Conservation (phyloP, 768 basidiomycete genomes). For the Xerocomus brunneocitrinus region DNA sequence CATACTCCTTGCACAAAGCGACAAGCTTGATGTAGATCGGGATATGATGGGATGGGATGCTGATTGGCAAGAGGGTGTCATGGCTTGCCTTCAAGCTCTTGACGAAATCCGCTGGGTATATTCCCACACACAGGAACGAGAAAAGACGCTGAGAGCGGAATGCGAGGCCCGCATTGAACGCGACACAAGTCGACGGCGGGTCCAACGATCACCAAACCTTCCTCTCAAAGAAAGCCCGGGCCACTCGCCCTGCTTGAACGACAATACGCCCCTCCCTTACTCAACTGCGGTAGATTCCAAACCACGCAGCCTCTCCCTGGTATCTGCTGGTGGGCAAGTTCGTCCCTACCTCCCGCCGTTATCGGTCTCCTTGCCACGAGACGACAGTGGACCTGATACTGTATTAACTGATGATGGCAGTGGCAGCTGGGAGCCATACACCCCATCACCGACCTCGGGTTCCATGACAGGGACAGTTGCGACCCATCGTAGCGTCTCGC, state of each 20-base stretch:
- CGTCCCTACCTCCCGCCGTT: constrained; percentile 49
- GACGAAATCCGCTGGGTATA: constrained; percentile 79
- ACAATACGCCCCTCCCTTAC: constrained; percentile 17
- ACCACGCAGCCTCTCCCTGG: constrained; percentile 25
- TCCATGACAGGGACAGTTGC: constrained; percentile 45
- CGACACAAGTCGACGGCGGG: constrained; percentile 28
- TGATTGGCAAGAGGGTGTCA: constrained; percentile 32
- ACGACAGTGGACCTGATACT: constrained; percentile 52
- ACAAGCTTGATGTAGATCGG: constrained; percentile 28
- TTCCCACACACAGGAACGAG: constrained; percentile 69
- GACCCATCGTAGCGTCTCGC: constrained; percentile 37
- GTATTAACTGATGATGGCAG: constrained; percentile 45
- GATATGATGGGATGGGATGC: constrained; percentile 22
- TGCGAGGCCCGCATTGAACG: constrained; percentile 39
- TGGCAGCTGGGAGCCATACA: constrained; percentile 58
- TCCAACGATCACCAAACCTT: constrained; percentile 19
- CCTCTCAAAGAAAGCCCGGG: constrained; percentile 26
- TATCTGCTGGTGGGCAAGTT: constrained; percentile 34
- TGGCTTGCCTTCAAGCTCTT: constrained; percentile 68
- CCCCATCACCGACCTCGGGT: constrained; percentile 54
- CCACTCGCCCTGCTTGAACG: constrained; percentile 24
- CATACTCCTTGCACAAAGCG: constrained; percentile 62
- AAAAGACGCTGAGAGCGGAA: constrained; percentile 51
- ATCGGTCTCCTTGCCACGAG: constrained; percentile 34
- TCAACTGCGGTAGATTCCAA: constrained; percentile 4